Base-by-base conservation (phyloP, 2,329 filamentous ascomycete genomes). In the Metarhizium anisopliae region DNA sequence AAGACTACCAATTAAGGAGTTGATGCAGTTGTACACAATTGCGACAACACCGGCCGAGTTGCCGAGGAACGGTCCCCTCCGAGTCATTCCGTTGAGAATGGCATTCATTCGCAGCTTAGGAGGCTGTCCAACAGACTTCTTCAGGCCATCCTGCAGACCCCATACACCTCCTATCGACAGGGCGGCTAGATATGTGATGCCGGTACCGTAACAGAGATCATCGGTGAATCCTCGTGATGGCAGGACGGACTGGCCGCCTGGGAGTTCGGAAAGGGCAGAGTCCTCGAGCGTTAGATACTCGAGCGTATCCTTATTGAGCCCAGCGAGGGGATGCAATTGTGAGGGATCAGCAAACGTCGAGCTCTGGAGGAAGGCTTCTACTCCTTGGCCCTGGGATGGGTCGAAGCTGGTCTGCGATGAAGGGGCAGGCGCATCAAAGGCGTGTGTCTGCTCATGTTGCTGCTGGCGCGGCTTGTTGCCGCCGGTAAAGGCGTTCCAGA, bases 181-280 rank as follows among this genome's bases (percentile, higher is more conserved):
- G 6, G 89, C 94, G n/a, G 89, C 78, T 58, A 99, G 79, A 70
- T 99, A 99, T 68, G 91, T 96, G 59, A 93, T 86, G 65, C 94
- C 94, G 25, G 94, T 95, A 67, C 95, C 94, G 72, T 99, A 99
- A 76, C 94, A 97, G 58, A 99, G 83, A 72, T 99, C 94, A 70
- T 99, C 94, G 59, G 92, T 95, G 85, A 95, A 99, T 70, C 94
- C 94, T 71, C 94, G 87, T 56, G 92, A 96, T 47, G 95, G 94
- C 55, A 99, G 82, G 55, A 92, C 87, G 47, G 93, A 95, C 70
- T 89, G 88, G 58, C 85, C 82, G 67, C 91, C 92, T 51, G 92
- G 91, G 20, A 95, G 81, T 66, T 95, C 86, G 59, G 90, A 91
- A 57, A 96, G 84, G 32, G 86, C 83, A 52, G 90, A 89, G 70